Base-by-base conservation (phyloP, 495 filamentous ascomycete species). In the Penicillium parvum region DNA sequence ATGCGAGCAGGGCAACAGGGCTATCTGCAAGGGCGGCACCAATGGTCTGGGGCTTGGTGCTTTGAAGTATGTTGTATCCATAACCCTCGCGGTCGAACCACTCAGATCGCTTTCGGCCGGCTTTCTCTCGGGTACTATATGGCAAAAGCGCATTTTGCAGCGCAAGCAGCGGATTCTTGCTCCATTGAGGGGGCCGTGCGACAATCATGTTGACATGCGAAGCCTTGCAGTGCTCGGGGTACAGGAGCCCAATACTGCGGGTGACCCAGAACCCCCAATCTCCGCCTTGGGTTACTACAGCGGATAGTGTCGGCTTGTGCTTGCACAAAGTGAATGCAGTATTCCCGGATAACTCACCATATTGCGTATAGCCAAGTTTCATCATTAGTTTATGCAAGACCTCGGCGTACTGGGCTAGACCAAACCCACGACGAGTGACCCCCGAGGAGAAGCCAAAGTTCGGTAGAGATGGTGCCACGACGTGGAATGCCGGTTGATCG, bases 261-360 rank as follows among this genome's bases (percentile, higher is more conserved):
- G 78, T 77, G 35, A 87, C 78, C 47, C 71, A 66, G 41, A 65
- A 80, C 21, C 83, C 85, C 77, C 81, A 83, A 53, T 87, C 84
- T 35, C 84, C 82, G 29, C 77, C 83, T 53, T 83, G 79, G 3
- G 72, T 77, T 1, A 84, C 62, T 77, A 18, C 11, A 37, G 6
- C 6, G 10, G 14, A 14, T 12, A 14, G 37, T 25, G 21, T 35
- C 8, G 8, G 5, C 47, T 9, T 32, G 15, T 10, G 15, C 12
- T 12, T 19, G 18, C 19, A 19, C 29, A 4, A 7, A 17, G 2
- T n/a, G 18, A 2, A 11, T 5, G 17, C 7, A 9, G 2, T 10
- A 0, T 1, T 27, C 7, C 1, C 19, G 30, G 14, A 21, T 17
- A n/a, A 40, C 43, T 22, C 60, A 63, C 76, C 75, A 58, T 91